These are phyloP conservation scores for Megacollybia marginata DNA, from an alignment of 768 basidiomycete genomes.

Conservation along the genomic window DNA sequence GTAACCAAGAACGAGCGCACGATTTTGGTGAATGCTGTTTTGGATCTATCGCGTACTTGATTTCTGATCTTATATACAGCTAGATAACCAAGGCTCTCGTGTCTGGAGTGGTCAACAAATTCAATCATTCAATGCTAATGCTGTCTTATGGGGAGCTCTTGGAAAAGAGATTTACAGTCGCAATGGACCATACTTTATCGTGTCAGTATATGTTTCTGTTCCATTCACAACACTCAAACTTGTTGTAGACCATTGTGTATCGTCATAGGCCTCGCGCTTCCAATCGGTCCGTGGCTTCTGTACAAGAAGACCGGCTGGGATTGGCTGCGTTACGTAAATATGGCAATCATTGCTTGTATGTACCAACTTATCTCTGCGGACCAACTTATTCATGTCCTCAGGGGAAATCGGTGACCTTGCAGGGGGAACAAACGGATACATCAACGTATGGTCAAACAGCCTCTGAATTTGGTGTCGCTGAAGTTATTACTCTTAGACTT, in stretches of 20 bases:
- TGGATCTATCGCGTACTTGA: no score
- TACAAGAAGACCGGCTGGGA: constrained; percentile 14
- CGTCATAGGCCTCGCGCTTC: constrained; percentile 22
- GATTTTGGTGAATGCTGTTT: no score
- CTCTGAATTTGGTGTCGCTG: no score
- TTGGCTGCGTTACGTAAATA: no score
- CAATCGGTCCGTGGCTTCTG: constrained; percentile 32
- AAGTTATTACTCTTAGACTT: no score
- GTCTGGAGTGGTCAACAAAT: constrained; percentile 38
- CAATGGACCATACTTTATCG: constrained; percentile 15
- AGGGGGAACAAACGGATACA: no score
- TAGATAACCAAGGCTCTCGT: constrained; percentile 49
- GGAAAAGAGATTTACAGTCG: constrained; percentile 23
- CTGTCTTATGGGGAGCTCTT: constrained; percentile 26
- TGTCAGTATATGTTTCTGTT: not conserved
- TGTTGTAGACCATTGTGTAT: constrained; percentile 17
- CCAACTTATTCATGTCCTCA: no score
- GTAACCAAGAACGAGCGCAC: constrained; percentile 20
- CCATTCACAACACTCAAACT: not conserved
- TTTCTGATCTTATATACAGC: constrained; percentile 41
- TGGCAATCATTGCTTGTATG: no score
- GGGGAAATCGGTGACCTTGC: no score
- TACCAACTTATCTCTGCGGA: no score
- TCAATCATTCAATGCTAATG: not conserved
- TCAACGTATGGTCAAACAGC: no score